phyloP scores from a whole-genome alignment of 1,139 yeast species.

The Petasospora fabianii region DNA sequence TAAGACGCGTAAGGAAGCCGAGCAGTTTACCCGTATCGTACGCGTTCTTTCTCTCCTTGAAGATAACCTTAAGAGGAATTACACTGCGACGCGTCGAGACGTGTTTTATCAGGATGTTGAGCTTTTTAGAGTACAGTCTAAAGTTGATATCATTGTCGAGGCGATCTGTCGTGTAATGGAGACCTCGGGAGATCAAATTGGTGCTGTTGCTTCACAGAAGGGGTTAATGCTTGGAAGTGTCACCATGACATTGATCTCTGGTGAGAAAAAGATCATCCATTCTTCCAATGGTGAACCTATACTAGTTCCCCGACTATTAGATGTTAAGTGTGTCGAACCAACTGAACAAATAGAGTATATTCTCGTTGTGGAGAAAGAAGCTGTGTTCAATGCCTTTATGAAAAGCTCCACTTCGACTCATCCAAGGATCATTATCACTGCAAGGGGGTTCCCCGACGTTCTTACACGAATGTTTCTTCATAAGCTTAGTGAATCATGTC shows the following conservation, averaged over 20 bases:
- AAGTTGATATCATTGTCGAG: conserved; percentile 42
- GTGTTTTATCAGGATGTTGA: conserved; percentile 61
- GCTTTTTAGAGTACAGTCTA: conserved; percentile 46
- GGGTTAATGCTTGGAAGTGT: conserved; percentile 50
- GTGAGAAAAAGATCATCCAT: neutral
- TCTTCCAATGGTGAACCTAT: conserved; percentile 5
- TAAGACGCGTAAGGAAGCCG: conserved; percentile 5
- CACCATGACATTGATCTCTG: conserved; percentile 8
- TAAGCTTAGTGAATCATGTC: conserved; percentile 42
- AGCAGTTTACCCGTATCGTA: conserved; percentile 12
- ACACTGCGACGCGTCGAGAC: conserved; percentile 53
- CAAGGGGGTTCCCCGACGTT: conserved; percentile 72
- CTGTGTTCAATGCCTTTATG: conserved; percentile 38
- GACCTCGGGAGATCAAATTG: conserved; percentile 35
- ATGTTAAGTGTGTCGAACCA: conserved; percentile 21
- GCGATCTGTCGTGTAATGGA: conserved; percentile 27
- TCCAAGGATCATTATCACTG: conserved; percentile 43
- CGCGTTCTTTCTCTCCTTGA: conserved; percentile 15
- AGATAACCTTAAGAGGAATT: conserved; percentile 24
- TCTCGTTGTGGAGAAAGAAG: conserved; percentile 67
- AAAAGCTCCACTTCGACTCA: conserved; percentile 7
- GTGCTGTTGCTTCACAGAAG: conserved; percentile 58
- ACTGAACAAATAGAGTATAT: conserved; percentile 31
- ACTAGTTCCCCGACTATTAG: conserved; percentile 30
- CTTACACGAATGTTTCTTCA: conserved; percentile 59